Evolutionary conservation across 495 filamentous ascomycete genomes (phyloP).

Genomic region (Cercophora sp.): DNA sequence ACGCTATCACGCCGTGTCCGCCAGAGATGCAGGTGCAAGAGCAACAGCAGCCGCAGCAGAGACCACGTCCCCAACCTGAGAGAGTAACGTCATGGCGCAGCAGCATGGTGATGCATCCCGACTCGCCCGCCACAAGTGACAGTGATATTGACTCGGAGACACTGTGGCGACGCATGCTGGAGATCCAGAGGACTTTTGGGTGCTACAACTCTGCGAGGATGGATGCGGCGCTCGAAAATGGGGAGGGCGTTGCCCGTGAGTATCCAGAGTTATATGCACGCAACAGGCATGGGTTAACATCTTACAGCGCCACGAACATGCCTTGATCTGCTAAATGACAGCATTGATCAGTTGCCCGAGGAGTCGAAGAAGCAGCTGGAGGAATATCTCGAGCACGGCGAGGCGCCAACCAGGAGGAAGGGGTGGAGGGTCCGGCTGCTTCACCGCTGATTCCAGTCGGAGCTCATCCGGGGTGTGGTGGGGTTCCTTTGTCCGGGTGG

Average conservation of each 20-base stretch:
- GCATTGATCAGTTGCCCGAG: slow-evolving; percentile 37
- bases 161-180: slow-evolving; percentile 45
- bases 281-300: too few relatives aligned
- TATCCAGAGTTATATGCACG: too few relatives aligned
- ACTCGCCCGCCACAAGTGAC: not conserved
- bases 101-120: not conserved
- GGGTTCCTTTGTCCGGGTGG: too few relatives aligned
- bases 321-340: slow-evolving; percentile 42
- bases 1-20: slow-evolving; percentile 24
- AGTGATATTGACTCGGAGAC: slow-evolving; percentile 28
- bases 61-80: not conserved
- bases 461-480: too few relatives aligned
- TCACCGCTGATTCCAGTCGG: too few relatives aligned
- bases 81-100: slow-evolving; percentile 15
- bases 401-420: not conserved
- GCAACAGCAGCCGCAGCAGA: not conserved
- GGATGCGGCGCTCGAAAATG: slow-evolving; percentile 38
- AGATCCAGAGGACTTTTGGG: slow-evolving; percentile 38
- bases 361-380: slow-evolving; percentile 26
- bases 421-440: not conserved
- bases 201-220: slow-evolving; percentile 46
- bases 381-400: slow-evolving; percentile 19
- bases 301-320: slow-evolving; percentile 37
- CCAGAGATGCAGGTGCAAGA: not conserved
- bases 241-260: too few relatives aligned